Percentiles rank a stretch among this genome's conserved stretches.
These are phyloP conservation scores for Helminthosporium solani DNA, from an alignment of 2,329 filamentous ascomycete genomes.

Conservation along the genomic window DNA sequence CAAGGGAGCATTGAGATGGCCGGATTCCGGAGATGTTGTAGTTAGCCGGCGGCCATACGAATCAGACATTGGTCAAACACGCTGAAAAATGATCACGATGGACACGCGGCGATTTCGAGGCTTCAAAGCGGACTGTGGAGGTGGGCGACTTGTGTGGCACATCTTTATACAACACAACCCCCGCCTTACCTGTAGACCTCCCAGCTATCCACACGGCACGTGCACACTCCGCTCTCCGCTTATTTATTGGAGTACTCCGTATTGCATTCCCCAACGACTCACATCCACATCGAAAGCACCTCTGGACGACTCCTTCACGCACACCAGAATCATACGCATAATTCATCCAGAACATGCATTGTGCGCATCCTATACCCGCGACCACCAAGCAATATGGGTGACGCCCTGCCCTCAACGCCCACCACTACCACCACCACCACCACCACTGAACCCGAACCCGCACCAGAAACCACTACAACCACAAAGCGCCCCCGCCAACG, in stretches of 20 bases:
- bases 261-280: neutral
- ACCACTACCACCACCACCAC: too few species aligned
- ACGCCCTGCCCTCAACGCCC: neutral
- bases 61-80: too few species aligned
- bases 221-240: neutral
- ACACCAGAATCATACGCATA: neutral
- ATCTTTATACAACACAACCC: too few species aligned
- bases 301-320: neutral
- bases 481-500: conserved; percentile 30
- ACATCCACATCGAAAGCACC: neutral
- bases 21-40: too few species aligned
- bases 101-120: too few species aligned
- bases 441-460: too few species aligned
- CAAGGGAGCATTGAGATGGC: too few species aligned
- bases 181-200: too few species aligned
- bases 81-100: too few species aligned
- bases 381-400: conserved; percentile 1
- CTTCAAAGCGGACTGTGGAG: too few species aligned
- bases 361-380: neutral
- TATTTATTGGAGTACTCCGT: neutral
- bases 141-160: too few species aligned
- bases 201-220: neutral
- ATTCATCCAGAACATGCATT: neutral
- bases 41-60: too few species aligned
- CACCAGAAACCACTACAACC: neutral